Evolutionary conservation across 2,329 filamentous ascomycete genomes (phyloP).

Genomic region (Nemania sp.): DNA sequence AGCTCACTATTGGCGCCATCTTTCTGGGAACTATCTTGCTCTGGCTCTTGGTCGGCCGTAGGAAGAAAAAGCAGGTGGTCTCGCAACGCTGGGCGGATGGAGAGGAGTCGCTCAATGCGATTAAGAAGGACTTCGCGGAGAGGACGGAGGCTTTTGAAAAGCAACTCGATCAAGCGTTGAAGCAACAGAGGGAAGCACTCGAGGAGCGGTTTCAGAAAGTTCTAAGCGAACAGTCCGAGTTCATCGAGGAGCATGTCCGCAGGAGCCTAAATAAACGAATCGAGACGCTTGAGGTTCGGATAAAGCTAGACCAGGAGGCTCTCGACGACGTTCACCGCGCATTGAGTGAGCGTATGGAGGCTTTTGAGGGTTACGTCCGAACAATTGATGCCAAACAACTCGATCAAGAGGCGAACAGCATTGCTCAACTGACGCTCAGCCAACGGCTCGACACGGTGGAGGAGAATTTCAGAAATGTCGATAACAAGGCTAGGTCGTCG

Average conservation of each 20-base stretch:
- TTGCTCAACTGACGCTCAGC: slow-evolving; percentile 41
- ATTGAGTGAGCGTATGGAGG: slow-evolving; percentile 43
- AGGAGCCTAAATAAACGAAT: slow-evolving; percentile 43
- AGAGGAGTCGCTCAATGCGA: slow-evolving; percentile 33
- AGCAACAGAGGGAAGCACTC: slow-evolving; percentile 34
- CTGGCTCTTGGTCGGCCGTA: slow-evolving; percentile 34
- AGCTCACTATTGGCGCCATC: slow-evolving; percentile 33
- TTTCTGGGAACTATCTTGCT: slow-evolving; percentile 33
- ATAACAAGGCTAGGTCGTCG: slow-evolving; percentile 40
- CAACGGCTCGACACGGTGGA: slow-evolving; percentile 44
- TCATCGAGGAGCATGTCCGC: slow-evolving; percentile 41
- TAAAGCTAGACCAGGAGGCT: slow-evolving; percentile 46
- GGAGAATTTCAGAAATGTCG: slow-evolving; percentile 38
- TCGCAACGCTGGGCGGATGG: slow-evolving; percentile 19
- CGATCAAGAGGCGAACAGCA: slow-evolving; percentile 45
- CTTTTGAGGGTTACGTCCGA: slow-evolving; percentile 44
- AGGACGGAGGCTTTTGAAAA: slow-evolving; percentile 39
- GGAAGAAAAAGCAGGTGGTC: slow-evolving; percentile 22
- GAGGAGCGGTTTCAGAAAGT: slow-evolving; percentile 40
- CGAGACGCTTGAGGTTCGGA: slow-evolving; percentile 44
- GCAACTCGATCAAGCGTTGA: slow-evolving; percentile 37
- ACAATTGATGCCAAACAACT: slow-evolving; percentile 47
- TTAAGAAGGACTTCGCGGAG: slow-evolving; percentile 36
- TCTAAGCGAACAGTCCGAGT: slow-evolving; percentile 37
- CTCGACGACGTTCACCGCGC: slow-evolving; percentile 43